Evolutionary conservation across 2,329 filamentous ascomycete species (phyloP), one percentile per base, ranked within the genome.

Genomic region (Colletotrichum liriopes): DNA sequence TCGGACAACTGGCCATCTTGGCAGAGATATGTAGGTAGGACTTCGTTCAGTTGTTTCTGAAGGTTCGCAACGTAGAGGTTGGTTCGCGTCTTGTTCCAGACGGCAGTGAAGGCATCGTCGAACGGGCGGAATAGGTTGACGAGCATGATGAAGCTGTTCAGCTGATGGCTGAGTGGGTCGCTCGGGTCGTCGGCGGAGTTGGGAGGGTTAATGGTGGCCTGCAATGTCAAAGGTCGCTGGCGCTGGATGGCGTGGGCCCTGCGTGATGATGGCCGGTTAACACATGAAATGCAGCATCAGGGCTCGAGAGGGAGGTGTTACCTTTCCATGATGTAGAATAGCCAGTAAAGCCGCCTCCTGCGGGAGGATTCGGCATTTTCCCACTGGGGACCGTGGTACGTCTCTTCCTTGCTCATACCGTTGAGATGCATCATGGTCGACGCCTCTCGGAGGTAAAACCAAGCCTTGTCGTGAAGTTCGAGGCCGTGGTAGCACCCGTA

Each of bases 381-480:
- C 75, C 88, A 88, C 65, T 89, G 86, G 23, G 70, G 70, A 3
- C 66, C 60, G 54, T 86, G 76, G 78, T 94, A 94, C 11, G 87
- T 84, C 29, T 90, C 88, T 76, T 92, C 91, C 79, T 89, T 89
- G 77, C 88, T 85, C 88, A 92, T 88, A 65, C 86, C 86, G 37
- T 85, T 81, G 76, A 92, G 88, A 76, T 90, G 87, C 37, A 88
- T 86, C 80, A 96, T 85, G 7, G 93, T 95, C 1, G 91, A 92
- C 7, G 93, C 92, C 81, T 96, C 93, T 35, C 93, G 90, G 12
- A 96, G 84, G 79, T 94, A 91, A 78, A 91, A 95, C 93, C 93
- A 96, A 1, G 93, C 93, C 79, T 91, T 91, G 74, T 93, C 91
- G 79, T 95, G 92, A 79, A 91, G 86, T 74, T 94, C 92, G 58